Base-by-base conservation (phyloP, 2,329 filamentous ascomycete species). In the Cryphonectria nitschkei region DNA sequence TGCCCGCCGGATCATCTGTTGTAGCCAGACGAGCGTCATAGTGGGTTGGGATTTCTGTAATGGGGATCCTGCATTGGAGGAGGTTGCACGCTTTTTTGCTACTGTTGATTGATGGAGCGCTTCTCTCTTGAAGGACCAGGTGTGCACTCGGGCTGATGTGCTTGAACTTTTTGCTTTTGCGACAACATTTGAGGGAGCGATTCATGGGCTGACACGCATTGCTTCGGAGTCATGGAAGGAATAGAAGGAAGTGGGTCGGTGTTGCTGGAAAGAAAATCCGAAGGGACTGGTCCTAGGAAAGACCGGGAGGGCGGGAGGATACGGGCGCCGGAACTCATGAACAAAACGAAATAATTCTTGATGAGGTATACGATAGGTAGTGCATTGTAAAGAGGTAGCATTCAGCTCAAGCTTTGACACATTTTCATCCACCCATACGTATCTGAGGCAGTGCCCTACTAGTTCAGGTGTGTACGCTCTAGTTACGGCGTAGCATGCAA, bases 1-100 rank as follows among this genome's bases (percentile, higher is more conserved):
- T 78, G 93, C 94, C 0, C 88, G 94, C 32, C 90, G 95, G 76
- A 97, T 99, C 75, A 92, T 99, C 68, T 98, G 95, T 82, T 98
- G 95, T 79, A 96, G 93, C 74, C 95, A 98, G 80, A 94, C 96
- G 70, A 91, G 91, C 54, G 90, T 92, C 22, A 98, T 99, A 77
- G 94, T 98, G 0, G 96, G 95, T 0, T 99, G 96, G 96, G 96
- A 99, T 80, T 99, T 98, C 85, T 96, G 94, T 71, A 93, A 94
- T 75, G 92, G 89, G 5, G 95, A 99, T 74, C 81, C 87, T 69
- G 92, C 97, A 75, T 87, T 98, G 68, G 89, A 93, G 69, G 90
- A 93, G 78, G 93, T 92, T 8, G 89, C 90, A 74, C 87, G 88
- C 50, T 97, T 97, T 78, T 97, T 97, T 79, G 90, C 86, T 68